Evolutionary conservation across 805 yeast species (phyloP).

Genomic region (Candida maltosa): DNA sequence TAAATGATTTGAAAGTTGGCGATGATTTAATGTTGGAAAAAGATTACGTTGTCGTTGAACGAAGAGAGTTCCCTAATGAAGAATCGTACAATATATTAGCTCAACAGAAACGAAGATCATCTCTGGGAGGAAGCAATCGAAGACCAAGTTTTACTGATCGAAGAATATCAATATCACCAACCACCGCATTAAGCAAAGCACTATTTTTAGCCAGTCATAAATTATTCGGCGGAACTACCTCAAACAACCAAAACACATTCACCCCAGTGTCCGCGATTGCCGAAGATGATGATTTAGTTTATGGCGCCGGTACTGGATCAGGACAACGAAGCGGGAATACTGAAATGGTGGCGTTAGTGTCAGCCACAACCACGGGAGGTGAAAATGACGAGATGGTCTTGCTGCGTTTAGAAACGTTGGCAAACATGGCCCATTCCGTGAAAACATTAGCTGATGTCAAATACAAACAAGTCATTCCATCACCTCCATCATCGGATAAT

Average conservation of each 20-base stretch:
- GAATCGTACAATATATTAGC: conserved; percentile 30
- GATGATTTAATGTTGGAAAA: conserved; percentile 61
- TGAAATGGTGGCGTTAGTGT: not conserved
- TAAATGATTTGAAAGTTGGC: conserved; percentile 25
- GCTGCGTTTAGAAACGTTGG: conserved; percentile 62
- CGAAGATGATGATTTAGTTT: conserved; percentile 2
- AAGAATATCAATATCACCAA: conserved; percentile 68
- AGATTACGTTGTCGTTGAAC: conserved; percentile 93
- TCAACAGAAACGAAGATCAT: conserved; percentile 21
- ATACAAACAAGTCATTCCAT: conserved; percentile 78
- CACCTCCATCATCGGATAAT: conserved; percentile 52
- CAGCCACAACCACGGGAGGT: not conserved
- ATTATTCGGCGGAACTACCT: conserved; percentile 57
- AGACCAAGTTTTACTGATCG: conserved; percentile 64
- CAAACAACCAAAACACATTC: conserved; percentile 1
- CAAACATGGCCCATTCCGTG: conserved; percentile 89
- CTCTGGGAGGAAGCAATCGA: conserved; percentile 50
- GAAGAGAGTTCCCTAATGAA: conserved; percentile 75
- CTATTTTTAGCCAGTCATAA: conserved; percentile 84
- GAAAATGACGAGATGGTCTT: conserved; percentile 31
- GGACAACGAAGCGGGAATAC: too few species aligned
- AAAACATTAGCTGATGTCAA: conserved; percentile 88
- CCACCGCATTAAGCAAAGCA: conserved; percentile 86
- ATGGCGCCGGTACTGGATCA: conserved; percentile 1
- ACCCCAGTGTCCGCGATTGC: not conserved